Evolutionary conservation across 495 filamentous ascomycete species (phyloP).

Genomic region (Penicillium lividum): DNA sequence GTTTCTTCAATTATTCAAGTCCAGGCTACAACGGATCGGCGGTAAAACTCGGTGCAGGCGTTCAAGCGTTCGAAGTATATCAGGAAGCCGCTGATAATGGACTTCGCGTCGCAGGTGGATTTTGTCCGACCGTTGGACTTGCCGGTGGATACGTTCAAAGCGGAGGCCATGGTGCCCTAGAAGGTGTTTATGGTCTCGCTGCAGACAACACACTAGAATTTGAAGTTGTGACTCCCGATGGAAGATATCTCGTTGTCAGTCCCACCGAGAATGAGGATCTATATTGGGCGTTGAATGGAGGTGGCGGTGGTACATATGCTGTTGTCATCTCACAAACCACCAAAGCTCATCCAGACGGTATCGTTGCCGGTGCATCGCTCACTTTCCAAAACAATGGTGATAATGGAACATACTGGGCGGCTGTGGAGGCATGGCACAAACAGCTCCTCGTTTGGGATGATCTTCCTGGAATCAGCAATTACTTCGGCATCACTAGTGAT

Average conservation of each 20-base stretch:
- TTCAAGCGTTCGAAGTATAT: slow-evolving; percentile 48
- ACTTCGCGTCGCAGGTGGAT: slow-evolving; percentile 32
- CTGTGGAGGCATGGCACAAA: no score
- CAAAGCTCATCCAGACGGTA: slow-evolving; percentile 29
- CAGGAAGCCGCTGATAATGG: slow-evolving; percentile 33
- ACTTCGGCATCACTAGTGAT: no score
- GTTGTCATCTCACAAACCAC: slow-evolving; percentile 57
- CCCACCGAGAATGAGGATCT: slow-evolving; percentile 58
- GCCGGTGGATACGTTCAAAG: slow-evolving; percentile 61
- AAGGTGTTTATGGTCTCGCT: slow-evolving; percentile 54
- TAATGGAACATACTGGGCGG: no score
- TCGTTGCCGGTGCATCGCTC: no score
- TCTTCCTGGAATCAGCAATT: no score
- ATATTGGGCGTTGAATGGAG: slow-evolving; percentile 68
- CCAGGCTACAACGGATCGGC: slow-evolving; percentile 48
- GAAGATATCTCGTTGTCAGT: slow-evolving; percentile 51
- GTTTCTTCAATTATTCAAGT: slow-evolving; percentile 37
- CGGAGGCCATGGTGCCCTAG: slow-evolving; percentile 61
- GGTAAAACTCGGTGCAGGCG: slow-evolving; percentile 46
- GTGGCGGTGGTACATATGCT: slow-evolving; percentile 64
- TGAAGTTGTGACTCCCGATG: slow-evolving; percentile 57
- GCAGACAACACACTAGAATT: slow-evolving; percentile 64
- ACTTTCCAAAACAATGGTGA: no score
- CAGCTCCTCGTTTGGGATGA: no score
- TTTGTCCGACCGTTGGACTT: slow-evolving; percentile 37